phyloP scores from a whole-genome alignment of 805 yeast species.

The Wickerhamiella kazuoi region DNA sequence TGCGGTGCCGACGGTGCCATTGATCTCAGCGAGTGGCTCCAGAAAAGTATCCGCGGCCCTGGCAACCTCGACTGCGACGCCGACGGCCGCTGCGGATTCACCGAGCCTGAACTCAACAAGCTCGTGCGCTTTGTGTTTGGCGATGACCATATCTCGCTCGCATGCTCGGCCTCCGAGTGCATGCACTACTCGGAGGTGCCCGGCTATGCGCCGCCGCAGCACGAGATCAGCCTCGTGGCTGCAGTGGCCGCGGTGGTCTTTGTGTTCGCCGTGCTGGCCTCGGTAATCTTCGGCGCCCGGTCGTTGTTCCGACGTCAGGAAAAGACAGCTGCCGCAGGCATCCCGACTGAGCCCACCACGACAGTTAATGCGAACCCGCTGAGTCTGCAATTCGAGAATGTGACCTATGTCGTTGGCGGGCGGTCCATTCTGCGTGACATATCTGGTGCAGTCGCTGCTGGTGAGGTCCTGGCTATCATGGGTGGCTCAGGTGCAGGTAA shows the following conservation, averaged over 20 bases:
- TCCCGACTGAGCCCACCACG: slow-evolving; percentile 4
- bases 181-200: slow-evolving; percentile 84
- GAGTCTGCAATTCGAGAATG: slow-evolving; percentile 54
- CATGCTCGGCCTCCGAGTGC: slow-evolving; percentile 80
- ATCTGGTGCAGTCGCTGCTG: slow-evolving; percentile 66
- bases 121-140: slow-evolving; percentile 82
- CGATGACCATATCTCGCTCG: slow-evolving; percentile 71
- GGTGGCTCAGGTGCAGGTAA: slow-evolving; percentile 99
- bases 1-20: slow-evolving; percentile 92
- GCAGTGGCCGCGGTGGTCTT: slow-evolving; percentile 13
- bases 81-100: slow-evolving; percentile 49
- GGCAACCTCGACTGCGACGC: slow-evolving; percentile 75
- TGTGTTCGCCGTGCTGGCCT: slow-evolving; percentile 10
- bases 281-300: slow-evolving; percentile 4
- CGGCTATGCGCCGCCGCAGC: slow-evolving; percentile 58
- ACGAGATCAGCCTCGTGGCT: slow-evolving; percentile 14
- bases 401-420: slow-evolving; percentile 42
- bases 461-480: slow-evolving; percentile 87
- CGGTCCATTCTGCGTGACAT: slow-evolving; percentile 40
- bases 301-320: slow-evolving; percentile 2
- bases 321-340: neutral
- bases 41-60: slow-evolving; percentile 82
- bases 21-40: slow-evolving; percentile 80
- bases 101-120: slow-evolving; percentile 93
- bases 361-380: slow-evolving; percentile 32